These are phyloP conservation scores for Metarhizium anisopliae DNA, from an alignment of 2,329 filamentous ascomycete species.

Conservation along the genomic window DNA sequence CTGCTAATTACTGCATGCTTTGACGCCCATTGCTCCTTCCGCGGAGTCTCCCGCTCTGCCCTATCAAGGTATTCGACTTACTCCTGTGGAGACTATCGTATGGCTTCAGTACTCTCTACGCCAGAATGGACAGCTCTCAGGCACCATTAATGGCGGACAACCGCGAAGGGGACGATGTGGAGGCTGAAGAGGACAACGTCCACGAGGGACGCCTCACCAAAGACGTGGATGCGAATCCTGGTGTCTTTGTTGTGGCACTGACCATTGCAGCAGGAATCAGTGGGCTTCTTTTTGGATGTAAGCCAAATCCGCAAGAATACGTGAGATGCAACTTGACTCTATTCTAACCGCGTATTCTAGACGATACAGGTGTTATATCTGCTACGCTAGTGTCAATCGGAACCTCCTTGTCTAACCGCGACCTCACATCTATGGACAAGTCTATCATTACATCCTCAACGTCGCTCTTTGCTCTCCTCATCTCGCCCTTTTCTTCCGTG, in stretches of 20 bases:
- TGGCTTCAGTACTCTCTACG: neutral
- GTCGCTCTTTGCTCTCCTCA: constrained; percentile 54
- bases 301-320: constrained; percentile 16
- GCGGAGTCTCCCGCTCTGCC: neutral
- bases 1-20: no score
- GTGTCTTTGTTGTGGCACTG: constrained; percentile 50
- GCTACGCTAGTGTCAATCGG: constrained; percentile 58
- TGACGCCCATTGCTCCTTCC: neutral
- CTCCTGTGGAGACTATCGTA: neutral
- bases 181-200: constrained; percentile 20
- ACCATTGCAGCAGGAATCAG: constrained; percentile 59
- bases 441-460: constrained; percentile 64
- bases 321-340: constrained; percentile 1
- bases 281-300: constrained; percentile 60
- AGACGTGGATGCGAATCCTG: constrained; percentile 22
- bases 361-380: constrained; percentile 61
- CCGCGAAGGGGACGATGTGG: constrained; percentile 19
- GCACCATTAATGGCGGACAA: constrained; percentile 28
- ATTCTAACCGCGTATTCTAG: constrained; percentile 23
- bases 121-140: constrained; percentile 26
- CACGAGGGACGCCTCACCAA: constrained; percentile 17
- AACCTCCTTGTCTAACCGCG: constrained; percentile 45
- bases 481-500: constrained; percentile 56
- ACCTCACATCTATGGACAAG: constrained; percentile 55
- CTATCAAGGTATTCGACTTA: neutral